A percentile compares a stretch with the other conserved stretches of the same genome.
Evolutionary conservation across 192 early-diverging fungal species (phyloP).

Genomic region (Dispira simplex): DNA sequence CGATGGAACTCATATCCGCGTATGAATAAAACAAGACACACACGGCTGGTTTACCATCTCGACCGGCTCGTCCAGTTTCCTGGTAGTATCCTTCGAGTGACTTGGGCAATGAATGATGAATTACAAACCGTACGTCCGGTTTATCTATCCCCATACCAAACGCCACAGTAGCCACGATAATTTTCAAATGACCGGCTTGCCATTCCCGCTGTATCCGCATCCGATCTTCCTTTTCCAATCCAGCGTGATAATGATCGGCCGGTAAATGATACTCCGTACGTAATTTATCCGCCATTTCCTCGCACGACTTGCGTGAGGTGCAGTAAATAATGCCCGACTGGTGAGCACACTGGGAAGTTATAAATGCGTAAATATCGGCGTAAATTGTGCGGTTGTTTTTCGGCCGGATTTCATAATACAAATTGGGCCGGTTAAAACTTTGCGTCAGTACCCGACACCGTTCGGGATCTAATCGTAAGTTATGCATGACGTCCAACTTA

Average conservation of each 20-base stretch:
- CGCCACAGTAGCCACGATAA: slow-evolving; percentile 92
- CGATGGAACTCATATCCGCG: slow-evolving; percentile 53
- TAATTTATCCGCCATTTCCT: slow-evolving; percentile 60
- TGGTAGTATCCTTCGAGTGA: slow-evolving; percentile 93
- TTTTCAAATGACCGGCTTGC: slow-evolving; percentile 50
- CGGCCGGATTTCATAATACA: slow-evolving; percentile 53
- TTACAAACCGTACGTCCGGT: slow-evolving; percentile 86
- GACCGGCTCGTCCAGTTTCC: slow-evolving; percentile 90
- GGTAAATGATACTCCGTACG: slow-evolving; percentile 36
- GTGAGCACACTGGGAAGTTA: slow-evolving; percentile 38
- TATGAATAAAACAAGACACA: slow-evolving; percentile 77
- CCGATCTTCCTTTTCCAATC: slow-evolving; percentile 63
- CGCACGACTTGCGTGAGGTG: slow-evolving; percentile 57
- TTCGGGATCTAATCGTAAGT: slow-evolving; percentile 42
- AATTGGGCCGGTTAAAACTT: slow-evolving; percentile 80
- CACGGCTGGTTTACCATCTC: slow-evolving; percentile 72
- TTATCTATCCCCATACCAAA: slow-evolving; percentile 99
- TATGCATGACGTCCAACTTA: slow-evolving; percentile 59
- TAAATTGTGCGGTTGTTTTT: slow-evolving; percentile 44
- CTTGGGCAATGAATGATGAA: slow-evolving; percentile 79
- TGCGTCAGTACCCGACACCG: slow-evolving; percentile 56
- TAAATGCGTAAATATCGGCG: slow-evolving; percentile 56
- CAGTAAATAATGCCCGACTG: slow-evolving; percentile 92
- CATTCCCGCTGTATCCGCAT: slow-evolving; percentile 63
- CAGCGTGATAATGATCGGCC: slow-evolving; percentile 79